Base-by-base conservation (phyloP, 345 rosid genomes). In the Dovyalis caffra region DNA sequence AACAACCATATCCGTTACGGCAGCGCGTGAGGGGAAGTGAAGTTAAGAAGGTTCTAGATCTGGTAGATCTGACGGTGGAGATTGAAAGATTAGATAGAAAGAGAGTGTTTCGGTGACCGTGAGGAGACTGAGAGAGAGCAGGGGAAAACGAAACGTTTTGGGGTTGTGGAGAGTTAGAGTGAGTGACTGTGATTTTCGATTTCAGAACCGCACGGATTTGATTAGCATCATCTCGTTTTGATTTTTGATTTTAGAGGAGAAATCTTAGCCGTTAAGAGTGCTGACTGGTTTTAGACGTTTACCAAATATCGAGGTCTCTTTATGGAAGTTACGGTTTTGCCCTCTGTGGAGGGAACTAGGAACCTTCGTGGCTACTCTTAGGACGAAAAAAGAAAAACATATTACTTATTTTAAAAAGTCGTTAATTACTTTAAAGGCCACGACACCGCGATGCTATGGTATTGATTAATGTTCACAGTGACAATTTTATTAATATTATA, bases 1-100 rank as follows among this genome's bases (percentile, higher is more conserved):
- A 6, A 88, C 88, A 57, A 88, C 95, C 81, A 88, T 85, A 37
- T 29, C 74, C 77, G 23, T 21, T n/a, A 53, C 47, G 72, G 75
- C 64, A 79, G 83, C 73, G 80, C 77, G 83, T 60, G 70, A 34
- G 34, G 2, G 31, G 4, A 20, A 16, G 32, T 10, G 0, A 6
- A 35, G 33, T 25, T 16, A 26, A 74, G 66, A 75, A 70, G 77
- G 64, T 0, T 4, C 9, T 35, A 68, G 79, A 57, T 73, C 63
- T 60, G 5, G 20, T 51, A 68, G 81, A 63, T 73, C 63, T 49
- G 65, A 62, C 66, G 77, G 28, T 63, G 66, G 47, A 26, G 68
- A 74, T 45, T 64, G 64, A 74, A 51, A 49, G 53, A 25, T 25
- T 31, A 3, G 10, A 8, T 43, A 9, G 68, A 5, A 5, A n/a